phyloP scores from a whole-genome alignment of 768 basidiomycete species.

The Hygrocybe punicea region DNA sequence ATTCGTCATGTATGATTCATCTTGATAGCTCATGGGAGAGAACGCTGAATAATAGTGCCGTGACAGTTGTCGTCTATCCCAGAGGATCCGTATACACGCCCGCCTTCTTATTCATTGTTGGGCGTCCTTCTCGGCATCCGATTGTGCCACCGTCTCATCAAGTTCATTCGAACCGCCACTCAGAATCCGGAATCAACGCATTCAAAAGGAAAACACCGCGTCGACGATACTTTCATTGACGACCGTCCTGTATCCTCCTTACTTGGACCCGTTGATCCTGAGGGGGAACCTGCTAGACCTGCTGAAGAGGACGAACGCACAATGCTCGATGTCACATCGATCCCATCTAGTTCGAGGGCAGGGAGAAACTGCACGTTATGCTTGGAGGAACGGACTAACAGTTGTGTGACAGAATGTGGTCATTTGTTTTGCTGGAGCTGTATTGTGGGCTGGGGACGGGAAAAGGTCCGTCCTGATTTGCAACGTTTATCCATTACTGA shows the following conservation, averaged over 20 bases:
- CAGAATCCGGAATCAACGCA: constrained; percentile 10
- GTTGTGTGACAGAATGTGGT: constrained; percentile 82
- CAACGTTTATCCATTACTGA: constrained; percentile 1
- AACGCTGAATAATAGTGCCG: constrained; percentile 1
- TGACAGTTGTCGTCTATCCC: constrained; percentile 69
- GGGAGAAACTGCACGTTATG: constrained; percentile 78
- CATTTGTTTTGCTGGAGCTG: constrained; percentile 91
- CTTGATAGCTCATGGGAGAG: neutral
- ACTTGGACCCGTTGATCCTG: constrained; percentile 49
- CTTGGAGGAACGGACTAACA: constrained; percentile 78
- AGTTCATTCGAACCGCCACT: constrained; percentile 37
- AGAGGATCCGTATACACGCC: constrained; percentile 64
- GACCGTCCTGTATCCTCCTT: constrained; percentile 57
- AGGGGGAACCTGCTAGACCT: constrained; percentile 49
- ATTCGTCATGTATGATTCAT: constrained; percentile 56
- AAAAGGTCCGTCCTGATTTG: constrained; percentile 54
- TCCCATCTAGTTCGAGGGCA: constrained; percentile 51
- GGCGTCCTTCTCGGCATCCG: constrained; percentile 68
- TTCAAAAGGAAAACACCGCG: constrained; percentile 30
- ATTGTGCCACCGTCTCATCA: constrained; percentile 58
- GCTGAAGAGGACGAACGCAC: constrained; percentile 73
- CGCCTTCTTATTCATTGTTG: constrained; percentile 84
- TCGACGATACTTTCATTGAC: constrained; percentile 50
- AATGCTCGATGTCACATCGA: constrained; percentile 53
- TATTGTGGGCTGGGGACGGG: constrained; percentile 83